phyloP scores from a whole-genome alignment of 2,329 filamentous ascomycete genomes.

The Xylariaceae sp. region DNA sequence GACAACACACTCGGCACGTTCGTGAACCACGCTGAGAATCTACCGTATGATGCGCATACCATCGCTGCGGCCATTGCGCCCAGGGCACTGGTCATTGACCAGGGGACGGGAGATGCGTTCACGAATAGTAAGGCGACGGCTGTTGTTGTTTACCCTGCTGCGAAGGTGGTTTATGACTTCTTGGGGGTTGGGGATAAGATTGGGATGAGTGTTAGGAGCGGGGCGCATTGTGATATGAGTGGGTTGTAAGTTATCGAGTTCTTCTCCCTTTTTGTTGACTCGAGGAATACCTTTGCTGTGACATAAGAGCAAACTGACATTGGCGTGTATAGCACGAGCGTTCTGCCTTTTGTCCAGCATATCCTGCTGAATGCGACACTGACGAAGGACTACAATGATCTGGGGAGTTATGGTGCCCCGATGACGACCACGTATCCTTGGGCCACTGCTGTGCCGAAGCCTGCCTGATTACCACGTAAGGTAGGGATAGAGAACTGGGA shows the following conservation, averaged over 20 bases:
- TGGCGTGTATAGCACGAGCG: constrained; percentile 32
- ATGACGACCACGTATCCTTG: constrained; percentile 45
- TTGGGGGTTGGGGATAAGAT: constrained; percentile 48
- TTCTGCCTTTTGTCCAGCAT: constrained; percentile 46
- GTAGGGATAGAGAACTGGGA: neutral
- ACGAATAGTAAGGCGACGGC: constrained; percentile 47
- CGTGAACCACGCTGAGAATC: constrained; percentile 49
- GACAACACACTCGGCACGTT: constrained; percentile 49
- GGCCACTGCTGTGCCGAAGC: constrained; percentile 36
- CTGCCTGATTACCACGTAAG: constrained; percentile 4
- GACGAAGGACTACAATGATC: constrained; percentile 42
- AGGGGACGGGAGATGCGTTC: constrained; percentile 48
- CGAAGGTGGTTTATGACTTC: constrained; percentile 51
- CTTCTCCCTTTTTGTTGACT: neutral
- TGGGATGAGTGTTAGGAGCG: constrained; percentile 43
- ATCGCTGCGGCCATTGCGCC: constrained; percentile 57
- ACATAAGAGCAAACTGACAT: constrained; percentile 3
- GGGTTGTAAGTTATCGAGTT: constrained; percentile 37
- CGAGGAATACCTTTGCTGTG: neutral
- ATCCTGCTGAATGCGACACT: constrained; percentile 43
- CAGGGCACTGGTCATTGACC: constrained; percentile 51
- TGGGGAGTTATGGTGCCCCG: constrained; percentile 40
- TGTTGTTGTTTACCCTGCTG: constrained; percentile 48
- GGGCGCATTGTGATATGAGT: constrained; percentile 46
- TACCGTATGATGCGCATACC: constrained; percentile 56